Evolutionary conservation across 2,329 filamentous ascomycete genomes (phyloP), one percentile per base, ranked within the genome.

Genomic region (Epichloe glyceriae): DNA sequence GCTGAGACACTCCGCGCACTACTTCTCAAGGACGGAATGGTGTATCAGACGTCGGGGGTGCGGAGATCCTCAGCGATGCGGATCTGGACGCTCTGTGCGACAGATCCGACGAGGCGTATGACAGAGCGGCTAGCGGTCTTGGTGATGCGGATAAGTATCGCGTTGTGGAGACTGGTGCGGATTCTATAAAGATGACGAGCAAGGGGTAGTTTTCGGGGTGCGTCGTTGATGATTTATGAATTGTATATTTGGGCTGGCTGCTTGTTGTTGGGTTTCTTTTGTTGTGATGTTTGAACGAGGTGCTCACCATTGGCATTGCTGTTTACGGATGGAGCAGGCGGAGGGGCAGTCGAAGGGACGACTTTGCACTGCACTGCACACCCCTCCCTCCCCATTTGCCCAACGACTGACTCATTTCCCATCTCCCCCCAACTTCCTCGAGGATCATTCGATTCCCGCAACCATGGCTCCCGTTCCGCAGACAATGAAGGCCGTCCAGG

Each of bases 71-170:
- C 37, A 86, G 80, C 41, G 80, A 93, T 46, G 72, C 77, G 26
- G 93, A 97, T 60, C 61, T 98, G 26, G 76, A 83, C 2, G 80
- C 87, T 3, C 64, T 98, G 49, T 86, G 88, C 43, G 90, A 97
- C 67, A 73, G 89, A 46, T 79, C 73, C 50, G 79, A 83, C 38
- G 74, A 72, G 34, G 80, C 80, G 0, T 84, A 82, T 56, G 78
- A 78, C 39, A 75, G 79, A 50, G 90, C 90, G 1, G 88, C 91
- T 53, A 85, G 80, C 61, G 90, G 90, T 0, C 67, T 87, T 46
- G 88, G 88, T 5, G 77, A 83, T 58, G 82, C 82, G 1, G 83
- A 79, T 47, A 76, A 72, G 0, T 94, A 89, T 63, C 79, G 79
- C 62, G 83, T 89, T 47, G 86, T 96, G 12, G 88, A 91, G 67